Base-by-base conservation (phyloP, 2,329 filamentous ascomycete genomes). In the Verticillium klebahnii region DNA sequence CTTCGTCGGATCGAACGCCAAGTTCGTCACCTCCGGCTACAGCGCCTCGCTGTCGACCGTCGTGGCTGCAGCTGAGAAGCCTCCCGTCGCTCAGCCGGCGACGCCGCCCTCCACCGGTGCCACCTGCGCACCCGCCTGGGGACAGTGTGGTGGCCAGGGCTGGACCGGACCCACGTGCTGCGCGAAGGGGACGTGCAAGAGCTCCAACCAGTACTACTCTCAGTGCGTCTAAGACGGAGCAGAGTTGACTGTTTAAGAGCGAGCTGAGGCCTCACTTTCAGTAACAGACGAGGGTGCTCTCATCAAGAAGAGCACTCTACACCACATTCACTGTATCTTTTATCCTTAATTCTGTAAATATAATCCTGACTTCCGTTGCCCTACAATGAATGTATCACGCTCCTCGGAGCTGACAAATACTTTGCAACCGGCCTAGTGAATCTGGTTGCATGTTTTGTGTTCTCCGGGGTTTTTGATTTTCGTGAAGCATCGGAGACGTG, bases 1-100 rank as follows among this genome's bases (percentile, higher is more conserved):
- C 3, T 86, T 86, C 66, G 77, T 76, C 62, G 84, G 83, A 61
- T 76, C 67, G 45, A 74, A 80, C 58, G 68, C 65, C 34, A 61
- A 64, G 19, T 69, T 70, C 63, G 65, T 65, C n/a, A 65, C 64
- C n/a, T 50, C 60, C 14, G 63, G 62, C 5, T 65, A 65, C 52
- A 61, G 57, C 57, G 57, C 25, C 14, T 50, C 57, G 57, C 57
- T 58, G 15, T 45, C 39, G 25, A 50, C 57, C 19, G 40, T n/a
- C n/a, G 17, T n/a, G 3, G 40, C 15, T 8, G 15, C 40, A 8
- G 29, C 29, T 29, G n/a, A 50, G 40, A 36, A 36, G 34, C 34
- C 34, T 11, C 19, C 40, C 40, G 40, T n/a, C n/a, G 19, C 40
- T n/a, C n/a, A 50, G 45, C 45, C 45, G 8, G 45, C 45, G 57